Evolutionary conservation across 495 filamentous ascomycete species (phyloP), one percentile per base, ranked within the genome.

Genomic region (Sporormia fimetaria): DNA sequence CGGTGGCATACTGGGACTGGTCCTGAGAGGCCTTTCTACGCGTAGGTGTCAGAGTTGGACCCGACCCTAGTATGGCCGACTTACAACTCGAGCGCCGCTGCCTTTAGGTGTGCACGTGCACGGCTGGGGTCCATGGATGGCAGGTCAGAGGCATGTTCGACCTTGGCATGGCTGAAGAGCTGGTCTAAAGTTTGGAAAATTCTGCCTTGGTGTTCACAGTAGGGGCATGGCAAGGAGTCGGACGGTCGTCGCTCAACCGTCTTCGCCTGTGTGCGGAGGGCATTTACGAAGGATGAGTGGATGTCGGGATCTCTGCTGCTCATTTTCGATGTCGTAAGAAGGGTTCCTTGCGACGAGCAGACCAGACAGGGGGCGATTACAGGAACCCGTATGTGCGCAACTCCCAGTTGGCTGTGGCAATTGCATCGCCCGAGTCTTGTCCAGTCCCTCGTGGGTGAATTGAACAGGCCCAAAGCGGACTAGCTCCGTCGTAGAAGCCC

Each of bases 171-270:
- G 17, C 27, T 15, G 5, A 23, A 45, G 3, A 53, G 39, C 33
- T 53, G 50, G 22, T 49, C 40, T 2, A 34, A 6, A 17, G 20
- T 40, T 15, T 53, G 50, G 30, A 53, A 53, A 6, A 53, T 53
- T 10, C 50, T 23, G 10, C 40, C 44, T 10, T 38, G 40, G 17
- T 33, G 33, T n/a, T 16, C 25, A 20, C 50, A 48, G 18, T 48
- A 45, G 2, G 50, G 50, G 27, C 50, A 53, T 1, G 40, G 8
- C 0, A 49, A 17, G 2, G 29, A 22, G 16, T 41, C 28, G 1
- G 39, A 28, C 3, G 23, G 32, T 7, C 33, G 23, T 3, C 26
- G 31, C 3, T 41, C 45, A 30, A 37, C 40, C 44, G 49, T 53
- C 33, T 49, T 54, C 15, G 51, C 30, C 39, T 54, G 51, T 9